Conservation (phyloP, 495 filamentous ascomycete genomes). For the Extremus antarcticus region DNA sequence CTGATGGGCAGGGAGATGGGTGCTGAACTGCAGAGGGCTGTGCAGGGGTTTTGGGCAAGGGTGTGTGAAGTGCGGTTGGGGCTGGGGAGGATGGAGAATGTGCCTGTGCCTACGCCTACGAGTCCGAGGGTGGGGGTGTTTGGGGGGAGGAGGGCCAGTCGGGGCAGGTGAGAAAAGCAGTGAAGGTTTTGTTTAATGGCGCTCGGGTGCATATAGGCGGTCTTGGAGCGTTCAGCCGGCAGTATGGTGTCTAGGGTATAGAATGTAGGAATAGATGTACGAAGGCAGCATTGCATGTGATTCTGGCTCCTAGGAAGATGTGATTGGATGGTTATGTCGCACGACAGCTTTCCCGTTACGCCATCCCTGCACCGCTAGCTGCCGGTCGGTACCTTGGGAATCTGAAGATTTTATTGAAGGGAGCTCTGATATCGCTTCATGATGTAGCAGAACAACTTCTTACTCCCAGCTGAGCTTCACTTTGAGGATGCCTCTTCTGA, state of each 20-base stretch:
- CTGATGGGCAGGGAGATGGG: slow-evolving; percentile 74
- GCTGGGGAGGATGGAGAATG: slow-evolving; percentile 28
- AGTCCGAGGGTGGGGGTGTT: slow-evolving; percentile 18
- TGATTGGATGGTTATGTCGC: no score
- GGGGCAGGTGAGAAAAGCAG: background rate
- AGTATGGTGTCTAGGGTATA: no score
- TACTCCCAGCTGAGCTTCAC: background rate
- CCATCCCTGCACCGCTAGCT: no score
- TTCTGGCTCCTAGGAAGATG: no score
- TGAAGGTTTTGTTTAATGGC: background rate
- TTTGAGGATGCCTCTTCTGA: background rate
- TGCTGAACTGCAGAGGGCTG: slow-evolving; percentile 59
- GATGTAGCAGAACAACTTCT: background rate
- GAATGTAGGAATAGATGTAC: no score
- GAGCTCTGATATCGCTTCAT: background rate
- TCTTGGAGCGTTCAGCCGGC: background rate
- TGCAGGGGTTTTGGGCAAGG: slow-evolving; percentile 64
- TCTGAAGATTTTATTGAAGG: background rate
- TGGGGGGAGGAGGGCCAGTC: slow-evolving; percentile 14
- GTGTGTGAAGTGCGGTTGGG: slow-evolving; percentile 77
- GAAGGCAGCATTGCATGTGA: no score
- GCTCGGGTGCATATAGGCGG: no score
- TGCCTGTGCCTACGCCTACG: slow-evolving; percentile 2
- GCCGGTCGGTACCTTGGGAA: no score
- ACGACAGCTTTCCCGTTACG: no score